Conservation (phyloP, 2,329 filamentous ascomycete genomes). For the Pseudogymnoascus sp. region DNA sequence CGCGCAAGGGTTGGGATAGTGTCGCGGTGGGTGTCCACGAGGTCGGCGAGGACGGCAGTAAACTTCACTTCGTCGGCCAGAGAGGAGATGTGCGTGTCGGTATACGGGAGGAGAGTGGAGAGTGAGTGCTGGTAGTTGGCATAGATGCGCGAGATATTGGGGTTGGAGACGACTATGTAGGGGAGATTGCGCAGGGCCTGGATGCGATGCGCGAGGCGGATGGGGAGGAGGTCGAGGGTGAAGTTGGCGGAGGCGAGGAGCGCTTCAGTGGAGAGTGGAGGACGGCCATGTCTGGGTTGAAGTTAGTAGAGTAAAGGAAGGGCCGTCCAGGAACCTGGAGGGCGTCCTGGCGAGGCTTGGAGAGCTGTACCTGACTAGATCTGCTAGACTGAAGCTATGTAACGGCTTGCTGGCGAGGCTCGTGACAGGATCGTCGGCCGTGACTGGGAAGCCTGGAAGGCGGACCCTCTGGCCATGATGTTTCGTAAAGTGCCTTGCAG, state of each 20-base stretch:
- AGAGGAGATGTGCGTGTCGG: constrained; percentile 61
- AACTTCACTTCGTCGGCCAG: constrained; percentile 85
- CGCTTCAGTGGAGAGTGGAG: constrained; percentile 71
- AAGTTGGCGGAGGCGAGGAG: constrained; percentile 91
- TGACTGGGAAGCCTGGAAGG: constrained; percentile 40
- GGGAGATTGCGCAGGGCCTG: constrained; percentile 88
- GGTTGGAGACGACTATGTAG: constrained; percentile 97
- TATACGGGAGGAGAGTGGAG: constrained; percentile 81
- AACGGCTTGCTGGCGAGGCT: constrained; percentile 69
- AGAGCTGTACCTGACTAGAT: constrained; percentile 70
- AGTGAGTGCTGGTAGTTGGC: constrained; percentile 93
- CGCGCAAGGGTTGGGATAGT: constrained; percentile 89
- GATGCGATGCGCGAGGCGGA: constrained; percentile 87
- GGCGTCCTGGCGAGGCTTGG: constrained; percentile 5
- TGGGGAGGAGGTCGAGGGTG: constrained; percentile 83
- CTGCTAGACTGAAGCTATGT: constrained; percentile 74
- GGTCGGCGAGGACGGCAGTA: constrained; percentile 83
- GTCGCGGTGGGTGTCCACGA: constrained; percentile 91
- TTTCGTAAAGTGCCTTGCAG: constrained; percentile 16
- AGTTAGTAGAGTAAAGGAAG: constrained; percentile 13
- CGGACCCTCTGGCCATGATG: constrained; percentile 17
- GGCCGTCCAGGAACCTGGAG: not conserved
- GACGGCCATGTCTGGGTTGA: constrained; percentile 59
- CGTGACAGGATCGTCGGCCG: constrained; percentile 68
- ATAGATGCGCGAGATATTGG: constrained; percentile 89